Evolutionary conservation across 2,329 filamentous ascomycete species (phyloP).

Genomic region (Aspergillus sp.): DNA sequence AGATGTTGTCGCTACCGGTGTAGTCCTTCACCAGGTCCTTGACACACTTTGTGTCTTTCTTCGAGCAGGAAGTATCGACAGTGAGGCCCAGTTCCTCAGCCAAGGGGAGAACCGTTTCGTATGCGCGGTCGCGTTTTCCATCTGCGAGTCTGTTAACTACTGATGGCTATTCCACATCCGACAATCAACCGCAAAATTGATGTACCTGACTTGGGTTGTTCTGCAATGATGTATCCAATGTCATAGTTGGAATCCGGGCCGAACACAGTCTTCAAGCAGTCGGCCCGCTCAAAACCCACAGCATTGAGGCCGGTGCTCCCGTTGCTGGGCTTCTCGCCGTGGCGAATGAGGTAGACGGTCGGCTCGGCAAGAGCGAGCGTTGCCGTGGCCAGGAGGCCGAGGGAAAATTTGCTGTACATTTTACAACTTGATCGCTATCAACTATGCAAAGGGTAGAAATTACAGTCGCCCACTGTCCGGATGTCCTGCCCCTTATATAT

Average conservation of each 20-base stretch:
- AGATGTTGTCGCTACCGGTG: constrained; percentile 55
- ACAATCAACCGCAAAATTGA: neutral
- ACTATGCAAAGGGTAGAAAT: neutral
- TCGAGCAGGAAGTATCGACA: constrained; percentile 58
- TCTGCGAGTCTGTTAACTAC: constrained; percentile 30
- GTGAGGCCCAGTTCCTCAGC: constrained; percentile 57
- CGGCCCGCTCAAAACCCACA: constrained; percentile 57
- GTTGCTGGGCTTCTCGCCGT: constrained; percentile 62
- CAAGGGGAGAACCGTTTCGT: constrained; percentile 59
- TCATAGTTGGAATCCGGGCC: constrained; percentile 54
- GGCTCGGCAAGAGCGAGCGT: constrained; percentile 34
- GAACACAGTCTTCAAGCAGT: constrained; percentile 62
- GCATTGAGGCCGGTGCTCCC: constrained; percentile 53
- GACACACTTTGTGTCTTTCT: constrained; percentile 59
- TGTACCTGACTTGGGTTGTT: constrained; percentile 51
- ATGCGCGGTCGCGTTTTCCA: constrained; percentile 56
- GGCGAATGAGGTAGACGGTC: constrained; percentile 64
- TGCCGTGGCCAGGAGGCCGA: constrained; percentile 18
- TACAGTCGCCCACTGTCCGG: neutral
- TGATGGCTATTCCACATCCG: neutral
- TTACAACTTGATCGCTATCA: neutral
- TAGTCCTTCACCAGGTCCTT: constrained; percentile 52
- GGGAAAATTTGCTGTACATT: constrained; percentile 11
- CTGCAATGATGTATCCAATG: constrained; percentile 61
- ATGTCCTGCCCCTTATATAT: neutral